A percentile compares a stretch with the other conserved stretches of the same genome.
These are phyloP conservation scores for Ochromonadaceae sp. DNA, from an alignment of 352 stramenopile species.

Conservation along the genomic window DNA sequence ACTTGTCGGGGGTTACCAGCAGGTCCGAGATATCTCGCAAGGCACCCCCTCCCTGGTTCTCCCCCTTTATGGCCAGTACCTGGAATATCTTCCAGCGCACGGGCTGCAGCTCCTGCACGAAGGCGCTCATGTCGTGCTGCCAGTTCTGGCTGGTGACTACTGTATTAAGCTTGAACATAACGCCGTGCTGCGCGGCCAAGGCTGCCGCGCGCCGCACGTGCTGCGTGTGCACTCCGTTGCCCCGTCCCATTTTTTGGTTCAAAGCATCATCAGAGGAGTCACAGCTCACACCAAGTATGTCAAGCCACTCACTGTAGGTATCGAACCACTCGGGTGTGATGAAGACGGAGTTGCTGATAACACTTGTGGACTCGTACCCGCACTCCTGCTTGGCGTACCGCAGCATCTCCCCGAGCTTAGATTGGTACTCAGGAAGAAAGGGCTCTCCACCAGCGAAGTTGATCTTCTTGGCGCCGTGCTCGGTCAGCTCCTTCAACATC, in stretches of 20 bases:
- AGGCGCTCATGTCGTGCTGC: neutral
- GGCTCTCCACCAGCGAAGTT: slow-evolving; percentile 15
- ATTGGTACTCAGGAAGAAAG: neutral
- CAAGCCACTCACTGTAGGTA: neutral
- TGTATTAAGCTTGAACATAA: slow-evolving; percentile 6
- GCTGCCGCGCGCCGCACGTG: neutral
- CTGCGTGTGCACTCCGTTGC: neutral
- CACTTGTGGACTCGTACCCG: slow-evolving; percentile 1
- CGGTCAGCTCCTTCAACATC: neutral
- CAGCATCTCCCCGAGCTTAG: neutral
- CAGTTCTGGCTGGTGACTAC: neutral
- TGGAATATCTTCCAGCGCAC: slow-evolving; percentile 15
- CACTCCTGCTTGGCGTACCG: neutral
- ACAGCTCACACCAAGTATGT: slow-evolving; percentile 15
- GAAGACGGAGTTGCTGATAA: neutral
- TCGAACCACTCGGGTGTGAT: slow-evolving; percentile 1
- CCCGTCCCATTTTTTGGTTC: neutral
- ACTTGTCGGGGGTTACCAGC: neutral
- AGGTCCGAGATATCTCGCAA: neutral
- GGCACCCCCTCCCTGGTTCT: neutral
- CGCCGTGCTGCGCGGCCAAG: neutral
- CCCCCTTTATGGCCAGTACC: neutral
- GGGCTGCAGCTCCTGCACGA: slow-evolving; percentile 6
- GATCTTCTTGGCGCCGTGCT: neutral
- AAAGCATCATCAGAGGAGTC: neutral